Conservation (phyloP, 2,329 filamentous ascomycete species). For the Scolecobasidium constrictum region DNA sequence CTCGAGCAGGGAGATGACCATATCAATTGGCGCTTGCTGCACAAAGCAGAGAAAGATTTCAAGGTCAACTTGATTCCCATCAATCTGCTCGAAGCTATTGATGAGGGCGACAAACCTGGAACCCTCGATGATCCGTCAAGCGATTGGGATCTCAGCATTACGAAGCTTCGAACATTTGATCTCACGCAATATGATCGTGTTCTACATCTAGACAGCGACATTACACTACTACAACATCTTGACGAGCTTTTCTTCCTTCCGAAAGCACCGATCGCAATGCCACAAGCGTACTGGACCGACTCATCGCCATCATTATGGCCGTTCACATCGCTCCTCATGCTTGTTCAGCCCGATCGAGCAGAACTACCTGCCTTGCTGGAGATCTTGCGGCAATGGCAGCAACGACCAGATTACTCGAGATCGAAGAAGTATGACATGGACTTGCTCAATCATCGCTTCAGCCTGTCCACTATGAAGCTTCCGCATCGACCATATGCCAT, state of each 20-base stretch:
- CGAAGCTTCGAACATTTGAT: constrained; percentile 10
- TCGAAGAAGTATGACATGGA: constrained; percentile 53
- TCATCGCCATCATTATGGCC: constrained; percentile 33
- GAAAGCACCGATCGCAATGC: constrained; percentile 50
- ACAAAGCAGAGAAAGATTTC: constrained; percentile 8
- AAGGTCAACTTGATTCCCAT: constrained; percentile 8
- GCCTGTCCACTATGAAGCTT: constrained; percentile 46
- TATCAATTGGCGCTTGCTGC: constrained; percentile 3
- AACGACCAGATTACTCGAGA: constrained; percentile 12
- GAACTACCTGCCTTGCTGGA: constrained; percentile 16
- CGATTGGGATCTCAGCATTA: constrained; percentile 9
- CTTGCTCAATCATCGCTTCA: constrained; percentile 52
- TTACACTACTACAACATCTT: constrained; percentile 36
- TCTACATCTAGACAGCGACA: constrained; percentile 8
- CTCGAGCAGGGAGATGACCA: constrained; percentile 10
- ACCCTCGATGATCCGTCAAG: constrained; percentile 4
- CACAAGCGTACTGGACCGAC: constrained; percentile 59
- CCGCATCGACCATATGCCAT: constrained; percentile 54
- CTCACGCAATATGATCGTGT: constrained; percentile 9
- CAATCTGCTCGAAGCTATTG: constrained; percentile 2
- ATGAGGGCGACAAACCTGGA: constrained; percentile 3
- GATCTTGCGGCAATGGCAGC: constrained; percentile 12
- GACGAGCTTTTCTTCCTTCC: constrained; percentile 64
- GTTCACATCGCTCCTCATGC: constrained; percentile 51
- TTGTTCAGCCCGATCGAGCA: constrained; percentile 41